A percentile compares a stretch with the other conserved stretches of the same genome.
Evolutionary conservation across 305 asterid species (phyloP).

Genomic region (Fraxinus baroniana): DNA sequence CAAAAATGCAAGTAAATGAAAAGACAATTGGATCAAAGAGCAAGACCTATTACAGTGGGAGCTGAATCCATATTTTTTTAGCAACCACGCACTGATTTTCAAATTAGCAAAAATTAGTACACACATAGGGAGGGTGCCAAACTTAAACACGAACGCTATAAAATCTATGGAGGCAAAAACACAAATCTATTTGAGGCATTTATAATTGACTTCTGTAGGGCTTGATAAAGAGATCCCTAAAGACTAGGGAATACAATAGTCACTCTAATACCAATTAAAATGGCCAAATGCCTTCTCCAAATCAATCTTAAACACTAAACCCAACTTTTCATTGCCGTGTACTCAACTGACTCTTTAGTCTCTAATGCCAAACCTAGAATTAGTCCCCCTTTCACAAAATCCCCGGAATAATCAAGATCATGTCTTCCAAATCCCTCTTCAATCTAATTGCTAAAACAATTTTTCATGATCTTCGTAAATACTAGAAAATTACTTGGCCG

Average conservation of each 20-base stretch:
- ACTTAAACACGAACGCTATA: background rate
- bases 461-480: background rate
- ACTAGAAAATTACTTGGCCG: background rate
- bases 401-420: background rate
- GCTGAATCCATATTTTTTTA: background rate
- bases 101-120: background rate
- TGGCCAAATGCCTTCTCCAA: background rate
- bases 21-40: background rate
- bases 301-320: background rate
- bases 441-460: background rate
- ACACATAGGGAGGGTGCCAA: background rate
- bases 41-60: background rate
- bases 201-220: background rate
- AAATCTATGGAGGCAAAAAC: background rate
- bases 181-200: background rate
- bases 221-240: background rate
- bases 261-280: background rate
- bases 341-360: background rate
- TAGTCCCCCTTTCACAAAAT: background rate
- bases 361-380: background rate
- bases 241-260: background rate
- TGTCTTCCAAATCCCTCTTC: background rate
- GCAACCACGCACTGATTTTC: background rate
- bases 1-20: slow-evolving; percentile 17
- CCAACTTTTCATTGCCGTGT: background rate